These are phyloP conservation scores for Sporothrix schenckii DNA, from an alignment of 2,329 filamentous ascomycete genomes.

Conservation along the genomic window DNA sequence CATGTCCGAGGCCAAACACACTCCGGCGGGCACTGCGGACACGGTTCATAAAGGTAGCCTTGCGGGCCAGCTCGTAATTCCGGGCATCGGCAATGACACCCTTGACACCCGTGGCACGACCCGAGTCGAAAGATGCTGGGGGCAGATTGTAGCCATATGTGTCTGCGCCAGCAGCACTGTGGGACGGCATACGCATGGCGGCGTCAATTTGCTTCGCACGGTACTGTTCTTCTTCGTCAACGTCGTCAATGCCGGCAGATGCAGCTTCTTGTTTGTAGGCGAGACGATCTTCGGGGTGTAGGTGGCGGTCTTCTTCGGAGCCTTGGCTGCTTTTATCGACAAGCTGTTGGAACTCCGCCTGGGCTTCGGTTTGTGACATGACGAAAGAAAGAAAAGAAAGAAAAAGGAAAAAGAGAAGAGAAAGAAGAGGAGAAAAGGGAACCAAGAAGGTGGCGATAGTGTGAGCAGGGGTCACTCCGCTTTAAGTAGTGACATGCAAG, in stretches of 20 bases:
- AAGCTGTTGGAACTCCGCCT: slow-evolving; percentile 68
- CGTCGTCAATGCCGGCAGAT: slow-evolving; percentile 47
- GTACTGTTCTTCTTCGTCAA: slow-evolving; percentile 59
- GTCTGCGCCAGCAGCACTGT: slow-evolving; percentile 46
- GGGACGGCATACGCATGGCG: slow-evolving; percentile 66
- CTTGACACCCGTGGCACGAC: slow-evolving; percentile 78
- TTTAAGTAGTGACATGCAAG: slow-evolving; percentile 31
- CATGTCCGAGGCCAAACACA: slow-evolving; percentile 54
- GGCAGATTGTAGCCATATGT: slow-evolving; percentile 62
- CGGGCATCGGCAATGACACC: slow-evolving; percentile 84
- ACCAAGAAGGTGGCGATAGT: slow-evolving; percentile 23
- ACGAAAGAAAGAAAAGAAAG: slow-evolving; percentile 40
- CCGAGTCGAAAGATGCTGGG: slow-evolving; percentile 64
- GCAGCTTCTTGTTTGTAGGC: slow-evolving; percentile 40
- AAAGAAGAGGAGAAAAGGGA: slow-evolving; percentile 11
- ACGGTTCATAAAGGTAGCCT: slow-evolving; percentile 57
- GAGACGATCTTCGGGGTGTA: slow-evolving; percentile 64
- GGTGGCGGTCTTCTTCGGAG: slow-evolving; percentile 42
- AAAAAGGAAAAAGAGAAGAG: slow-evolving; percentile 28
- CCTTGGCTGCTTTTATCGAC: slow-evolving; percentile 59
- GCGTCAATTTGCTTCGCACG: slow-evolving; percentile 61
- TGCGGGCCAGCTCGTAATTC: slow-evolving; percentile 70
- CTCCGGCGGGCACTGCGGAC: slow-evolving; percentile 58
- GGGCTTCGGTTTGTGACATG: slow-evolving; percentile 58
- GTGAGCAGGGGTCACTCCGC: slow-evolving; percentile 20